Conservation (phyloP, 148 eudicot genomes). For the Nepenthes gracilis region DNA sequence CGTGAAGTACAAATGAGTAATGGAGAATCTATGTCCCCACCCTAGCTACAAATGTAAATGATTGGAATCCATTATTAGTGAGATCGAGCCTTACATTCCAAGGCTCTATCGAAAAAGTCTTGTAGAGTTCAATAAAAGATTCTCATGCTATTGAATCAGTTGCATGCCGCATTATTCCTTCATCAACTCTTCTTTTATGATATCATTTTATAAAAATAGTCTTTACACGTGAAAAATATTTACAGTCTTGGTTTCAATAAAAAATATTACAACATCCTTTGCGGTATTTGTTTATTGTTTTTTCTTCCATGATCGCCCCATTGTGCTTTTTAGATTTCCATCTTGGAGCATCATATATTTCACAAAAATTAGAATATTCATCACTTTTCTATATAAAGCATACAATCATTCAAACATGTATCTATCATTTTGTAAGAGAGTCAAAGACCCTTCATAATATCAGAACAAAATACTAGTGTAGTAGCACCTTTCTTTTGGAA, state of each 20-base stretch:
- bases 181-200: background rate
- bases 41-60: background rate
- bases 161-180: background rate
- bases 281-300: too few species aligned
- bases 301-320: too few species aligned
- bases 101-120: too few species aligned
- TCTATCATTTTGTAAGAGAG: background rate
- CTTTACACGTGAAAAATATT: background rate
- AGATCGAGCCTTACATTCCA: background rate
- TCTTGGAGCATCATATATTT: constrained; percentile 11
- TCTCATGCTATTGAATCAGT: background rate
- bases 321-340: background rate
- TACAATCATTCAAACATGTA: background rate
- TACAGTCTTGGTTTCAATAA: too few species aligned
- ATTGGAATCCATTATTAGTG: background rate
- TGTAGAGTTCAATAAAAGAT: too few species aligned
- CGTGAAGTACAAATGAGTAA: background rate
- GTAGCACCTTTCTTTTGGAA: too few species aligned
- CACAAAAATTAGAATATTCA: background rate
- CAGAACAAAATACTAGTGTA: too few species aligned
- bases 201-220: background rate
- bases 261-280: too few species aligned
- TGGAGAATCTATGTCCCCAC: too few species aligned
- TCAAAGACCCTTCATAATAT: background rate
- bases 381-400: background rate